phyloP scores from a whole-genome alignment of 441 rosid genomes.

The Cnidoscolus chayamansa region DNA sequence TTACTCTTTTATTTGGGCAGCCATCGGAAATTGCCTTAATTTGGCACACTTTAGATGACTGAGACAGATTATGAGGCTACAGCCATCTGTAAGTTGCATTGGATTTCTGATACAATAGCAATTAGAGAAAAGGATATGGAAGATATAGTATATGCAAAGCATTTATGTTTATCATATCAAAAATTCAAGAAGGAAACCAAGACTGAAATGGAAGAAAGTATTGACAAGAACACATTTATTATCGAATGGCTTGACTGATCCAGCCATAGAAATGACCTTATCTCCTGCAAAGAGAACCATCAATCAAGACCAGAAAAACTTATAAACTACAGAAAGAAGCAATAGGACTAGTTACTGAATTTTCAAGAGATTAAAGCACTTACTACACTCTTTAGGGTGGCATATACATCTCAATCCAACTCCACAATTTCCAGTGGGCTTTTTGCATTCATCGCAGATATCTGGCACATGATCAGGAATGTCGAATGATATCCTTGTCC shows the following conservation, averaged over 20 bases:
- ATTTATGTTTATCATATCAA: not conserved
- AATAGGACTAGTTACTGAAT: not conserved
- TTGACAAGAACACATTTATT: constrained; percentile 17
- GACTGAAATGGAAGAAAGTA: constrained; percentile 13
- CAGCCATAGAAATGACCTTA: constrained; percentile 33
- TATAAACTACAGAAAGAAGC: constrained; percentile 1
- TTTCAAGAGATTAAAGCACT: constrained; percentile 19
- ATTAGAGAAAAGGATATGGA: not conserved
- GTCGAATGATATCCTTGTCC: constrained; percentile 50
- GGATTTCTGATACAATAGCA: not conserved
- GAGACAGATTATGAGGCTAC: not conserved
- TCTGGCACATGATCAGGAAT: constrained; percentile 52
- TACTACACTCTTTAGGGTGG: constrained; percentile 60
- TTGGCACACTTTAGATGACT: no score
- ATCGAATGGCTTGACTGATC: constrained; percentile 19
- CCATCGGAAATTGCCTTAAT: not conserved
- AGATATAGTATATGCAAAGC: not conserved
- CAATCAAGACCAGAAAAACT: constrained; percentile 7
- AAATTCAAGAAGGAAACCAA: not conserved
- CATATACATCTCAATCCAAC: constrained; percentile 59
- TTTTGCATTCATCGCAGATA: constrained; percentile 48
- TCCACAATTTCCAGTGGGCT: constrained; percentile 63
- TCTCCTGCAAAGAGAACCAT: constrained; percentile 37
- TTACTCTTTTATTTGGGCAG: not conserved
- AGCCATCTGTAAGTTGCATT: not conserved